Evolutionary conservation across 352 stramenopile genomes (phyloP).

Genomic region (Globisporangium acanthophoron): DNA sequence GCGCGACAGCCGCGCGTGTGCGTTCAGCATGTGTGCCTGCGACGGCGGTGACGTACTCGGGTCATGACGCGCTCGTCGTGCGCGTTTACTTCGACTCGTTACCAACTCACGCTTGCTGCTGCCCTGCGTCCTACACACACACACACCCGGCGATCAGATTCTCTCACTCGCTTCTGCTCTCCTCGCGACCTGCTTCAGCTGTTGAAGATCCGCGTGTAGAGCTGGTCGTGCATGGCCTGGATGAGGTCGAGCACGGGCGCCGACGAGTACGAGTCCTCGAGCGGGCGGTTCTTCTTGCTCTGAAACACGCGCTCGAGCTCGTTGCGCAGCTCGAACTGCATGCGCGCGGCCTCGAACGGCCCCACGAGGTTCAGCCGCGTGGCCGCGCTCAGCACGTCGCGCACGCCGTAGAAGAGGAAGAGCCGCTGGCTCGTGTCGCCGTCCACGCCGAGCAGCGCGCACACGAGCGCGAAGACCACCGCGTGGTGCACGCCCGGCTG

Average conservation of each 20-base stretch:
- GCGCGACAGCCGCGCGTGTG: neutral
- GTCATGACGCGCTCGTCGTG: neutral
- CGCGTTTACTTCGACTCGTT: neutral
- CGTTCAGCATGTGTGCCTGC: neutral
- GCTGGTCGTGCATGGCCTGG: conserved; percentile 78
- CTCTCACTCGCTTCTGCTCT: too few species aligned
- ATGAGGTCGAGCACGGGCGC: conserved; percentile 75
- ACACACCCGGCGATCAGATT: too few species aligned
- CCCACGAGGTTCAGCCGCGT: conserved; percentile 79
- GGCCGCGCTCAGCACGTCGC: conserved; percentile 71
- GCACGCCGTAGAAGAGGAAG: conserved; percentile 70
- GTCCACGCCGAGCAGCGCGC: conserved; percentile 42
- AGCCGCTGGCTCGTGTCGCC: conserved; percentile 54
- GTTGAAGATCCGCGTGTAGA: conserved; percentile 89
- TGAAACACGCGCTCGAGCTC: conserved; percentile 53
- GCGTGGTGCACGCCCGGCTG: conserved; percentile 58
- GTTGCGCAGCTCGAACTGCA: conserved; percentile 52
- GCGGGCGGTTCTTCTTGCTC: conserved; percentile 53
- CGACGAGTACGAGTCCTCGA: conserved; percentile 72
- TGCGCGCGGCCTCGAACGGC: conserved; percentile 57
- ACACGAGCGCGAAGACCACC: conserved; percentile 65
- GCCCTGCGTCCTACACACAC: neutral
- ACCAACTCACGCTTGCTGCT: neutral
- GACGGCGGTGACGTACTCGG: neutral
- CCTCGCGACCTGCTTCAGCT: conserved; percentile 22